Conservation (phyloP, 2,329 filamentous ascomycete species). For the Phaeosphaeria sp. region DNA sequence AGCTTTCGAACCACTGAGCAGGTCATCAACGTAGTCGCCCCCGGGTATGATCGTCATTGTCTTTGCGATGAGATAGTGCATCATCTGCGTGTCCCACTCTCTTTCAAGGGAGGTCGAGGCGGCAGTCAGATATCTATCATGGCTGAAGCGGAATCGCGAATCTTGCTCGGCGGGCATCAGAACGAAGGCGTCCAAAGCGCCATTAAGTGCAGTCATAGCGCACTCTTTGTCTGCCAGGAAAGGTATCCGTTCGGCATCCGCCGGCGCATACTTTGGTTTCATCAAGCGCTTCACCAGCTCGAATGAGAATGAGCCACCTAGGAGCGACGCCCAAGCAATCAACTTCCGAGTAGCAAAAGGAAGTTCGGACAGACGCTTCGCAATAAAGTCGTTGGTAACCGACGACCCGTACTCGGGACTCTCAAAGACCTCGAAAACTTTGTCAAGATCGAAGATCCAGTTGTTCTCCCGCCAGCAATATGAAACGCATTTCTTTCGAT, state of each 20-base stretch:
- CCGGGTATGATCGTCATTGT: constrained; percentile 82
- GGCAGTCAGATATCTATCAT: constrained; percentile 85
- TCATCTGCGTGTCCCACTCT: constrained; percentile 60
- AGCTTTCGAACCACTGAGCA: constrained; percentile 54
- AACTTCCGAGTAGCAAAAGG: constrained; percentile 77
- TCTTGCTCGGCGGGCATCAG: constrained; percentile 83
- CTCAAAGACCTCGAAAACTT: constrained; percentile 83
- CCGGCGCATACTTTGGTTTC: constrained; percentile 67
- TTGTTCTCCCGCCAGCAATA: constrained; percentile 84
- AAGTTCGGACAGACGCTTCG: constrained; percentile 77
- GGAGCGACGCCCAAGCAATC: constrained; percentile 82
- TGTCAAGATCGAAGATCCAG: constrained; percentile 84
- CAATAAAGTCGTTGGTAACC: constrained; percentile 83
- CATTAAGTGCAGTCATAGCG: constrained; percentile 79
- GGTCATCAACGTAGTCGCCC: constrained; percentile 62
- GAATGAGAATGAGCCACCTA: constrained; percentile 86
- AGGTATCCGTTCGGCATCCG: constrained; percentile 55
- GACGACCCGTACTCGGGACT: constrained; percentile 79
- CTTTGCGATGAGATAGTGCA: constrained; percentile 90
- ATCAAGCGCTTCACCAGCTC: constrained; percentile 78
- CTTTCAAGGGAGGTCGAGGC: constrained; percentile 67
- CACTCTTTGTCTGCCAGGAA: constrained; percentile 67
- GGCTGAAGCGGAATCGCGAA: constrained; percentile 83
- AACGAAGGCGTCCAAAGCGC: constrained; percentile 79
- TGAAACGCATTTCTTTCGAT: constrained; percentile 86